Conservation (phyloP, 257 asterid species). For the Jacaranda copaia region DNA sequence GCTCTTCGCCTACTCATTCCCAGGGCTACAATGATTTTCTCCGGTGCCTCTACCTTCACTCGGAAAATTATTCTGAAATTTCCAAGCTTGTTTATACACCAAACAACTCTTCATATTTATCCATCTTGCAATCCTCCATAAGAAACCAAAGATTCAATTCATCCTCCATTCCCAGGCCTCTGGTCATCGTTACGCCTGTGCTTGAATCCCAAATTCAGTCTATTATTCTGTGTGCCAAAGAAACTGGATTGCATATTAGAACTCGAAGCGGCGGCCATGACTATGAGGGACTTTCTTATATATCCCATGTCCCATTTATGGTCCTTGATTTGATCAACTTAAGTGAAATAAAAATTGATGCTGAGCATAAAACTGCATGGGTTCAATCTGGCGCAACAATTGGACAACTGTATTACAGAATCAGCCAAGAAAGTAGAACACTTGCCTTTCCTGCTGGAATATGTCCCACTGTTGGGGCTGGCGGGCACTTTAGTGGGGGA, state of each 20-base stretch:
- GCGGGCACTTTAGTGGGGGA: constrained; percentile 49
- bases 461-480: constrained; percentile 40
- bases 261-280: constrained; percentile 53
- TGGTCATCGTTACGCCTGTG: constrained; percentile 26
- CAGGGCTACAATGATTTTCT: constrained; percentile 13
- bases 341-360: constrained; percentile 20
- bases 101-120: constrained; percentile 30
- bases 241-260: constrained; percentile 31
- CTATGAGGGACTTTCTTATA: constrained; percentile 47
- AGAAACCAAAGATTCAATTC: constrained; percentile 32
- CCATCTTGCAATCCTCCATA: constrained; percentile 19
- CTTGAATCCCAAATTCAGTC: constrained; percentile 36
- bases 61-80: neutral
- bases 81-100: constrained; percentile 23
- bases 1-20: neutral
- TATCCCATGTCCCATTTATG: constrained; percentile 34
- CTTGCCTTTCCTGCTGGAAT: constrained; percentile 41
- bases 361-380: constrained; percentile 39
- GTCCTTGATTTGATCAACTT: constrained; percentile 46
- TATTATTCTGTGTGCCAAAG: constrained; percentile 26
- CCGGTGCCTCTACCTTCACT: constrained; percentile 11
- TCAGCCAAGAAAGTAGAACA: constrained; percentile 21
- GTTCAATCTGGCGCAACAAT: constrained; percentile 43
- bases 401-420: constrained; percentile 31
- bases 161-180: constrained; percentile 17